Evolutionary conservation across 306 rosid genomes (phyloP).

Genomic region (Crataegus laevigata): DNA sequence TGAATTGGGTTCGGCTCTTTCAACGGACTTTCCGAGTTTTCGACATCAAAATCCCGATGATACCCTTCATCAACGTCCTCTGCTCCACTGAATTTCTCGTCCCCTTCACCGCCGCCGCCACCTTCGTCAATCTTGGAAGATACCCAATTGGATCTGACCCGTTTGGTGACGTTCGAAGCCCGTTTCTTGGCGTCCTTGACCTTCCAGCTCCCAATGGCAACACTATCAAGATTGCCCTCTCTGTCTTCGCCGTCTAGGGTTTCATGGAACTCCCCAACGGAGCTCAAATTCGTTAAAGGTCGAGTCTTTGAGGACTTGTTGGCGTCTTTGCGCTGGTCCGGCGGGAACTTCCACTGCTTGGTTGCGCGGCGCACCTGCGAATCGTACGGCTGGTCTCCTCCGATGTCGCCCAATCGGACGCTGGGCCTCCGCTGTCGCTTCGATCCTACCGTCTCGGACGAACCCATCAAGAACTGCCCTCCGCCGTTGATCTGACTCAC

Average conservation of each 20-base stretch:
- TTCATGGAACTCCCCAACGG: constrained; percentile 38
- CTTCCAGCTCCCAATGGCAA: constrained; percentile 89
- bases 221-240: constrained; percentile 59
- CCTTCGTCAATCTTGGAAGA: constrained; percentile 59
- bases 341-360: constrained; percentile 58
- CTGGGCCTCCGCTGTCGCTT: constrained; percentile 92
- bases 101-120: constrained; percentile 43
- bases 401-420: constrained; percentile 91
- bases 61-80: constrained; percentile 66
- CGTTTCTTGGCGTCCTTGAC: constrained; percentile 72
- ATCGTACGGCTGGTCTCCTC: constrained; percentile 79
- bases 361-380: constrained; percentile 53
- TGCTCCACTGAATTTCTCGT: constrained; percentile 59
- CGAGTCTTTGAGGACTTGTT: constrained; percentile 80
- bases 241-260: constrained; percentile 55
- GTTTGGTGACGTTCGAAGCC: constrained; percentile 48
- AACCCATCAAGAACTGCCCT: constrained; percentile 23
- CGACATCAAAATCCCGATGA: constrained; percentile 63
- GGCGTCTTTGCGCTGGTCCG: constrained; percentile 36
- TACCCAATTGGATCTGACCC: constrained; percentile 87
- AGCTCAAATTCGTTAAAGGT: constrained; percentile 60
- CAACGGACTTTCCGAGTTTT: constrained; percentile 66
- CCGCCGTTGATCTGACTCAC: constrained; percentile 49
- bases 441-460: constrained; percentile 57
- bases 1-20: constrained; percentile 66